Conservation (phyloP, 192 early-diverging fungal species). For the Coemansia sp. region DNA sequence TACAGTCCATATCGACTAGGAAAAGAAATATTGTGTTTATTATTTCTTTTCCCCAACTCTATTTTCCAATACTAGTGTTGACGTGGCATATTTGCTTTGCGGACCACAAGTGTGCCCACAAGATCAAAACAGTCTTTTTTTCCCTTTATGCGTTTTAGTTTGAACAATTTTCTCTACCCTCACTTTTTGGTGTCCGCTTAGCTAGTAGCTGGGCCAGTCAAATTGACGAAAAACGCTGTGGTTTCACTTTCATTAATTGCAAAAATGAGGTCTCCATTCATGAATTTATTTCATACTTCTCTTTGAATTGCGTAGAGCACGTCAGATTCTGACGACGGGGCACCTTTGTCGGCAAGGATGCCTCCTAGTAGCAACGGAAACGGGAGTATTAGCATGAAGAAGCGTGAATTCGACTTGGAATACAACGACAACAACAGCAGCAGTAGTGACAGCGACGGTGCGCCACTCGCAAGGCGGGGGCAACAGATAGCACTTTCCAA, state of each 20-base stretch:
- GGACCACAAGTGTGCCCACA: neutral
- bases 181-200: too few species aligned
- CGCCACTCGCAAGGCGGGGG: neutral
- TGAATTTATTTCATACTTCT: neutral
- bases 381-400: neutral
- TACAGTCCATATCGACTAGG: too few species aligned
- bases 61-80: too few species aligned
- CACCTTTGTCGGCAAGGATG: slow-evolving; percentile 38
- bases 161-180: neutral
- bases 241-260: too few species aligned
- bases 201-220: too few species aligned
- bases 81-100: neutral
- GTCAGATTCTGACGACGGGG: slow-evolving; percentile 50
- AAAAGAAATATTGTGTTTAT: too few species aligned
- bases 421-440: slow-evolving; percentile 1
- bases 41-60: too few species aligned
- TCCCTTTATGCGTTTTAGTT: neutral
- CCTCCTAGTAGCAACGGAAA: slow-evolving; percentile 5
- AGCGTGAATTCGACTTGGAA: neutral
- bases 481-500: neutral
- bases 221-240: too few species aligned
- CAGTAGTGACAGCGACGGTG: slow-evolving; percentile 3
- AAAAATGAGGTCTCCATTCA: too few species aligned
- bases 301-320: slow-evolving; percentile 28
- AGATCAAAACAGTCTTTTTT: neutral